Percentiles rank a stretch among this genome's conserved stretches.
Evolutionary conservation across 768 basidiomycete species (phyloP).

Genomic region (Pisolithus marmoratus): DNA sequence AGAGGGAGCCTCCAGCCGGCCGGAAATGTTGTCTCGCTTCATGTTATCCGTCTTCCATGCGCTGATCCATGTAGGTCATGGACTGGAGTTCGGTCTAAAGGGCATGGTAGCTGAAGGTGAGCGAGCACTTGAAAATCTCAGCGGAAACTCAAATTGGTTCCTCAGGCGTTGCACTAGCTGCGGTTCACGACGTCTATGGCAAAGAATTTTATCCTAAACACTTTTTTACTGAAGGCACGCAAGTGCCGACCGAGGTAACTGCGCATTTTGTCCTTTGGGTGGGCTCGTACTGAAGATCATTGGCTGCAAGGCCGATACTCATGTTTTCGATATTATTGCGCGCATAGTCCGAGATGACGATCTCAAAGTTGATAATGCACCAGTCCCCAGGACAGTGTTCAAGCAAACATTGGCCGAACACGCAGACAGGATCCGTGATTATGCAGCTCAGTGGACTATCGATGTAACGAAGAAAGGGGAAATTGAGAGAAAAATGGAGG

Average conservation of each 20-base stretch:
- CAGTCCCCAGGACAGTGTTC: conserved; percentile 18
- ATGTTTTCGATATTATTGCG: conserved; percentile 46
- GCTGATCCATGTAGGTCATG: conserved; percentile 57
- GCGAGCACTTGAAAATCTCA: neutral
- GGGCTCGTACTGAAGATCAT: too few species aligned
- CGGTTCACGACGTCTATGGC: conserved; percentile 29
- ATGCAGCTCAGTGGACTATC: conserved; percentile 39
- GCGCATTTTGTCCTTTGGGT: too few species aligned
- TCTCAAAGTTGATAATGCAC: conserved; percentile 12
- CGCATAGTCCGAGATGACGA: conserved; percentile 45
- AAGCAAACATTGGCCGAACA: neutral
- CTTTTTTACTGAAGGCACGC: conserved; percentile 3
- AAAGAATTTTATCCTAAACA: conserved; percentile 25
- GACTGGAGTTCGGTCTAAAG: conserved; percentile 55
- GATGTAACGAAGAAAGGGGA: conserved; percentile 31
- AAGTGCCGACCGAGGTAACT: neutral
- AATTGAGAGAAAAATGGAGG: conserved; percentile 54
- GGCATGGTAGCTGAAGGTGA: conserved; percentile 63
- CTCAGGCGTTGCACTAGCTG: conserved; percentile 19
- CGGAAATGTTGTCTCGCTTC: conserved; percentile 50
- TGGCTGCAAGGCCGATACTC: conserved; percentile 8
- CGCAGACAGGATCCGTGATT: neutral
- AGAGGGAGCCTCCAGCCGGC: conserved; percentile 23
- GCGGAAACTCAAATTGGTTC: neutral
- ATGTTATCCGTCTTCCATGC: conserved; percentile 51